Evolutionary conservation across 2,329 filamentous ascomycete species (phyloP), one percentile per base, ranked within the genome.

Genomic region (Daldinia eschscholtzii): DNA sequence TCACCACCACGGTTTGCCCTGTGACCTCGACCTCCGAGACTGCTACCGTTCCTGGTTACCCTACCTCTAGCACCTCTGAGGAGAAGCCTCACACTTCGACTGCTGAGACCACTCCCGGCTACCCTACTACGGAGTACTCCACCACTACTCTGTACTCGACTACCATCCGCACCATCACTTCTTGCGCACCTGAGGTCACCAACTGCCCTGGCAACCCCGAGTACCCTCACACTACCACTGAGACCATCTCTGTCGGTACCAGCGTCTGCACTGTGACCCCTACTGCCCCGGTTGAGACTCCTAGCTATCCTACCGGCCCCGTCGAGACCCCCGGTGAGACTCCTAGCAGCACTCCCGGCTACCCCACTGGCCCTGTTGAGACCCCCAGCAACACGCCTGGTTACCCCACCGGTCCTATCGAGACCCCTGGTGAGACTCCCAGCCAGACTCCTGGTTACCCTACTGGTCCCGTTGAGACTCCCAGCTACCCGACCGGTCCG

Each of bases 61-160:
- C 52, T 26, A 60, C 42, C n/a, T 50, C 57, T 9, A 60, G 18
- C 59, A 55, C 26, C 12, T 35, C 52, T 6, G 30, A 39, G 52
- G 52, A 37, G 30, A 2, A 39, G 10, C 52, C 52, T 9, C 33
- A 55, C 30, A 7, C 33, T 35, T 35, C 33, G 33, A 35, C 33
- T 9, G 33, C 10, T 2, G 6, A 35, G 33, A 35, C 52, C 23
- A 23, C 30, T 39, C 52, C 52, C 33, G 20, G 30, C 9, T 55
- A 37, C 33, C 52, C 52, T 37, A 55, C 30, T 9, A 23, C 30
- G 2, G 5, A 55, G 33, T 23, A 13, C 33, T 37, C 52, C 6
- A 55, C 71, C 12, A 71, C 70, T 1, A 72, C 67, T 10, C 64
- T 71, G 50, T 72, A 72, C 64, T 58, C 68, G n/a, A 72, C 70